Conservation (phyloP, 768 basidiomycete species). For the Russula sp. region DNA sequence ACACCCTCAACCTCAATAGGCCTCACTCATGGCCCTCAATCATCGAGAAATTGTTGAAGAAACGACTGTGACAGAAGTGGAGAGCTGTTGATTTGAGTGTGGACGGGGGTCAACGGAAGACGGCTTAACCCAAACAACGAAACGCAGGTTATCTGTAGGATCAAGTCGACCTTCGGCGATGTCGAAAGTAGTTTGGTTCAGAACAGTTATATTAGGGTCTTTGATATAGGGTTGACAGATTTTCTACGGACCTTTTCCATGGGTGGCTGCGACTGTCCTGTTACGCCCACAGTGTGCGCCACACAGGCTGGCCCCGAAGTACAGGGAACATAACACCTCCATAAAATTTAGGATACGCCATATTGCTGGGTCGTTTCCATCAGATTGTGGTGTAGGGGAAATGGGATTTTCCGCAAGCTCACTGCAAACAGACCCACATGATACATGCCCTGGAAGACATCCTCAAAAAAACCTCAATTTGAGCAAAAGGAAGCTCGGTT, state of each 20-base stretch:
- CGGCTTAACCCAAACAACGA: not conserved
- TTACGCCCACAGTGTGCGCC: too few species aligned
- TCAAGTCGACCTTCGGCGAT: not conserved
- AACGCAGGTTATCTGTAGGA: too few species aligned
- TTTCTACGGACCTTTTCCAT: slow-evolving; percentile 3
- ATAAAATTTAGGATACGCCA: not conserved
- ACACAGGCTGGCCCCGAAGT: not conserved
- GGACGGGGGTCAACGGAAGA: too few species aligned
- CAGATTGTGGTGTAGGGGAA: not conserved
- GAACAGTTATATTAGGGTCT: not conserved
- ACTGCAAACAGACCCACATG: not conserved
- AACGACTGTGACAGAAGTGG: not conserved
- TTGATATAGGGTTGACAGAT: not conserved
- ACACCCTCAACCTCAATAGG: too few species aligned
- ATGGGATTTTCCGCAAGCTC: not conserved
- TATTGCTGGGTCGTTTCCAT: not conserved
- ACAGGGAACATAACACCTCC: not conserved
- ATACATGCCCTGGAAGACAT: not conserved
- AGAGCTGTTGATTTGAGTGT: not conserved
- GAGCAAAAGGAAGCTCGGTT: too few species aligned
- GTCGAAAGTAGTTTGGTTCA: not conserved
- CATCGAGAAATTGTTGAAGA: too few species aligned
- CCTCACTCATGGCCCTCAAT: too few species aligned
- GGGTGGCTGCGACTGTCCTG: not conserved
- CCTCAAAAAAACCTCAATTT: not conserved